Base-by-base conservation (phyloP, 2,329 filamentous ascomycete genomes). In the Leptographium galeiforme region DNA sequence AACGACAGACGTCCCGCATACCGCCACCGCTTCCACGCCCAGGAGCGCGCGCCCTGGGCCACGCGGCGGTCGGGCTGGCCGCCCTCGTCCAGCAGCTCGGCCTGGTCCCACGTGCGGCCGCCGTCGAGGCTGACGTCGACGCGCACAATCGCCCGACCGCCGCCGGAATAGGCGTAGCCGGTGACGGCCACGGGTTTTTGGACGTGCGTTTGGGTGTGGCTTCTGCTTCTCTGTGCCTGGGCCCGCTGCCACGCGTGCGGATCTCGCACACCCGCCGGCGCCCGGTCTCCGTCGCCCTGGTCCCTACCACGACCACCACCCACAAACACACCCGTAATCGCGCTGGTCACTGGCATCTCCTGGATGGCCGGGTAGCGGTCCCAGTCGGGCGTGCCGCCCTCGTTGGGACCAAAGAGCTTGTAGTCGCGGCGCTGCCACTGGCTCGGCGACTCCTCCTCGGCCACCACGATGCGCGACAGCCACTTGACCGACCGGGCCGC, bases 401-500 rank as follows among this genome's bases (percentile, higher is more conserved):
- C 73, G 61, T 83, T 83, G 4, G 82, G 81, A 0, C 81, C 79
- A 55, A 85, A 84, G 60, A 76, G 79, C 63, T 85, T 85, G 66
- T 86, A 85, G 62, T 86, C 82, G 18, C 76, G 72, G 25, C 78
- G 72, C 62, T 85, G 81, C 81, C 81, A 84, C 61, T 83, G 76
- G 45, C 75, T 81, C 4, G 73, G 66, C 59, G 79, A 82, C 64
- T 87, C 83, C 57, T 86, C 82, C 53, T 81, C 79, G 41, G 79
- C 78, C 2, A 86, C 70, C 0, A 77, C 73, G 52, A 87, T 80
- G 46, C 76, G 76, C 56, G 73, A 79, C 2, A 87, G 68, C 83
- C 82, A 87, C 61, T 87, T 87, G 58, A 85, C 82, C 7, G 77
- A 81, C 2, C 82, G 73, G 1, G 82, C 83, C 1, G 81, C 83